A percentile compares a stretch with the other conserved stretches of the same genome.
Conservation (phyloP, 139 green algal species). For the Gonium pectorale region DNA sequence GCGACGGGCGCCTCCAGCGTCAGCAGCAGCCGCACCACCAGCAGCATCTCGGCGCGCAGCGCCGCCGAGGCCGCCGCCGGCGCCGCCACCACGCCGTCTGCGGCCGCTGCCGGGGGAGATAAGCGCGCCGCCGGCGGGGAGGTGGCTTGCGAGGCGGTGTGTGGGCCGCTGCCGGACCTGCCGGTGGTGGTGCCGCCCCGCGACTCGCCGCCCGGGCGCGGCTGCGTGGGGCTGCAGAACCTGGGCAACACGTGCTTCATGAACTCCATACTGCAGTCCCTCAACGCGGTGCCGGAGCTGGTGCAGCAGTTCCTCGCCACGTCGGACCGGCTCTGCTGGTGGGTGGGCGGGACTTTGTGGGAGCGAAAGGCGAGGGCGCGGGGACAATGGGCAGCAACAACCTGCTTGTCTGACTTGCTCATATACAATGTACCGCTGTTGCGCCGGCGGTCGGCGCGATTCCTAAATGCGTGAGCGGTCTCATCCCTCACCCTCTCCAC, state of each 20-base stretch:
- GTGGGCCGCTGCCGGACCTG: constrained; percentile 24
- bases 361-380: no score
- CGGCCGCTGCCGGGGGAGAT: background rate
- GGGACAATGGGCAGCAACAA: no score
- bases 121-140: background rate
- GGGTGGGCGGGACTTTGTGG: background rate
- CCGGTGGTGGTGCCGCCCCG: background rate
- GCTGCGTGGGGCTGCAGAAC: constrained; percentile 79
- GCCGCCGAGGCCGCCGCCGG: background rate
- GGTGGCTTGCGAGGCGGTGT: background rate
- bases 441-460: no score
- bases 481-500: no score
- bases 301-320: constrained; percentile 38
- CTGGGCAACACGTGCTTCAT: constrained; percentile 93
- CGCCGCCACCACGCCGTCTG: background rate
- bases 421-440: no score
- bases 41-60: constrained; percentile 14
- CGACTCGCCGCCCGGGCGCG: constrained; percentile 24
- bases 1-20: constrained; percentile 21
- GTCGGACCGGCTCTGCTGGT: background rate
- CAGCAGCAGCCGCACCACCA: constrained; percentile 16
- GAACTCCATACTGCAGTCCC: constrained; percentile 80
- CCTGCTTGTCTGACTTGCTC: no score
- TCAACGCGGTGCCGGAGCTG: constrained; percentile 66
- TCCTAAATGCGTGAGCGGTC: no score